Conservation (phyloP, 2,329 filamentous ascomycete species). For the Parasarocladium wereldwijsianum region DNA sequence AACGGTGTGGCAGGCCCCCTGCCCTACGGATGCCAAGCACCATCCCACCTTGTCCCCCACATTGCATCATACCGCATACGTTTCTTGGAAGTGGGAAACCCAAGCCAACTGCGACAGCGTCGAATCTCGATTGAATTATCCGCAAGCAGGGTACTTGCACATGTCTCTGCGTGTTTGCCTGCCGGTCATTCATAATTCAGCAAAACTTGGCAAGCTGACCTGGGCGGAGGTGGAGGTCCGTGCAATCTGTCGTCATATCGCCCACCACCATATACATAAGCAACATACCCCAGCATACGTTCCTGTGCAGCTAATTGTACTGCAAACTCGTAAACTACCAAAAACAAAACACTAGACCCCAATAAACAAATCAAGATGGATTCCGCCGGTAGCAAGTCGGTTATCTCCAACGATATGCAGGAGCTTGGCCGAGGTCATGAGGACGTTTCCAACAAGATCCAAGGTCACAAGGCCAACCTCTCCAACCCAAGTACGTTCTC, state of each 20-base stretch:
- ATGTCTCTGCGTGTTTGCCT: too few relatives aligned
- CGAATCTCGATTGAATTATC: slow-evolving; percentile 3
- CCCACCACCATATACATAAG: too few relatives aligned
- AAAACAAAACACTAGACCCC: slow-evolving; percentile 1
- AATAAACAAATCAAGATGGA: slow-evolving; percentile 12
- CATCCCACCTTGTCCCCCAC: slow-evolving; percentile 1
- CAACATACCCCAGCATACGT: too few relatives aligned
- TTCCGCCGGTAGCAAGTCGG: slow-evolving; percentile 22
- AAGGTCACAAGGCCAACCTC: slow-evolving; percentile 31
- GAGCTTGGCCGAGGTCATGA: slow-evolving; percentile 17
- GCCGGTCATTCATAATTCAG: too few relatives aligned
- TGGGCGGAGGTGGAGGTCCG: too few relatives aligned
- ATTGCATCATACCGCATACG: slow-evolving; percentile 2
- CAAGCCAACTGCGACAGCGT: too few relatives aligned
- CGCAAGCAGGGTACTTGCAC: too few relatives aligned
- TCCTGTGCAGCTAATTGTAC: too few relatives aligned
- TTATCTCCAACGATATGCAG: slow-evolving; percentile 25
- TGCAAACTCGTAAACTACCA: background rate
- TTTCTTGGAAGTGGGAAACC: slow-evolving; percentile 3
- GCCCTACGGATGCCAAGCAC: slow-evolving; percentile 2
- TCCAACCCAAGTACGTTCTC: slow-evolving; percentile 26
- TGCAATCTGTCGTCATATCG: too few relatives aligned
- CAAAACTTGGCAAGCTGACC: too few relatives aligned
- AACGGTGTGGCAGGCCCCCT: too few relatives aligned
- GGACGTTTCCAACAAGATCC: slow-evolving; percentile 13